These are phyloP conservation scores for Dryas integrifolia DNA, from an alignment of 331 rosid species.

Conservation along the genomic window DNA sequence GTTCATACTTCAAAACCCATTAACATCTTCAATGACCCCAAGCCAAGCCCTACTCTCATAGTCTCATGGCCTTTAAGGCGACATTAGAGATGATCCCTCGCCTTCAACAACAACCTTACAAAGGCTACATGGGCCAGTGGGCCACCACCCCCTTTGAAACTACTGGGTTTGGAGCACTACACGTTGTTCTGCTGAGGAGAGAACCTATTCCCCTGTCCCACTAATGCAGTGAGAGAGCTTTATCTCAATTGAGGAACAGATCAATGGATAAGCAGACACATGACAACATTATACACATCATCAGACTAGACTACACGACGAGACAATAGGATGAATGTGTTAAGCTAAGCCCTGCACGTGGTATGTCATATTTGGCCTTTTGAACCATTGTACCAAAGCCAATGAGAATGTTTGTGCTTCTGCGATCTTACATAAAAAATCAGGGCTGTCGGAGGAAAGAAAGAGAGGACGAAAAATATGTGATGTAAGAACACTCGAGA, in stretches of 20 bases:
- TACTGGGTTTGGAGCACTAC: slow-evolving; percentile 17
- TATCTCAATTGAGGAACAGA: too few relatives aligned
- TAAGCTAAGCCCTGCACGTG: too few relatives aligned
- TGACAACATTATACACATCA: not conserved
- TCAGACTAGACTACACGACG: not conserved
- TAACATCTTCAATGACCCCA: not conserved
- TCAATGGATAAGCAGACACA: not conserved
- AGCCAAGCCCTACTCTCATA: not conserved
- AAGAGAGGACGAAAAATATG: not conserved
- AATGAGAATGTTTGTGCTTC: slow-evolving; percentile 16
- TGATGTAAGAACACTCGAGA: too few relatives aligned
- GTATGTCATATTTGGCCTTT: not conserved
- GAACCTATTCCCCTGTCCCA: not conserved
- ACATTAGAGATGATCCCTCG: slow-evolving; percentile 21
- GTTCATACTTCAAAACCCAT: too few relatives aligned
- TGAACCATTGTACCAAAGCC: not conserved
- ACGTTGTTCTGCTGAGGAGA: slow-evolving; percentile 19
- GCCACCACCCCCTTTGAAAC: not conserved
- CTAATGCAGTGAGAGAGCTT: not conserved
- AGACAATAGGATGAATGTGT: too few relatives aligned
- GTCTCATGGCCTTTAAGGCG: slow-evolving; percentile 1
- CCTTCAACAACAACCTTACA: slow-evolving; percentile 30
- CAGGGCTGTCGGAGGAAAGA: slow-evolving; percentile 18
- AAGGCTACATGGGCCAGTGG: slow-evolving; percentile 31
- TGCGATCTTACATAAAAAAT: slow-evolving; percentile 6